Base-by-base conservation (phyloP, 2,329 filamentous ascomycete species). In the Colletotrichum viniferum region DNA sequence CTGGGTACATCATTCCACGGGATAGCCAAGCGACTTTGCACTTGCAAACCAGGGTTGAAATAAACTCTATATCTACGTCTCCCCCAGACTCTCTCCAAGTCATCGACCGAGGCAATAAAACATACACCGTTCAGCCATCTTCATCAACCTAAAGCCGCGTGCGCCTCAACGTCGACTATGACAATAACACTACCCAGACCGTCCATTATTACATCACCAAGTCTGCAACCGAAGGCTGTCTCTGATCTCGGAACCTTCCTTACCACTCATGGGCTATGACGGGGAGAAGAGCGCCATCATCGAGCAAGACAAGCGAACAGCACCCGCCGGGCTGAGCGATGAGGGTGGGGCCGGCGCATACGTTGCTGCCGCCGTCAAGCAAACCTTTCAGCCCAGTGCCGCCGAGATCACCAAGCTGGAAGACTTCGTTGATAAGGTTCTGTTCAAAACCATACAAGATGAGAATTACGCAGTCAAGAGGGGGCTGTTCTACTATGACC, bases 311-410 rank as follows among this genome's bases (percentile, higher is more conserved):
- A 72, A 84, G 1, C 85, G 90, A 2, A 89, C 87, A 8, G 92
- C 90, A 90, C 88, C 92, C 8, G 86, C 90, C 1, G 90, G 90
- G 0, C 84, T 92, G 1, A 91, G 89, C 73, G 90, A 92, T 69
- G 90, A 92, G 81, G 90, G 85, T 1, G 90, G 90, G 1, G 88
- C 88, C 0, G 90, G 90, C 1, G 87, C 89, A 0, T 91, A 87
- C 73, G 85, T 92, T 1, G 88, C 90, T 0, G 87, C 88, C 0
- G 82, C 86, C 1, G 86, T 90, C 83, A 92, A 92, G 81, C 88
- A 91, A 74, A 85, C 85, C 1, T 80, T 87, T 7, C 88, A 88
- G 34, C 89, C 90, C 0, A 81, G 85, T 7, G 83, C 86, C 0
- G 81, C 80, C 1, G 89, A 92, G 77, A 80, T 92, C 1, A 76